A percentile compares a stretch with the other conserved stretches of the same genome.
Conservation (phyloP, 495 filamentous ascomycete species). For the Penicillium cinerascens region DNA sequence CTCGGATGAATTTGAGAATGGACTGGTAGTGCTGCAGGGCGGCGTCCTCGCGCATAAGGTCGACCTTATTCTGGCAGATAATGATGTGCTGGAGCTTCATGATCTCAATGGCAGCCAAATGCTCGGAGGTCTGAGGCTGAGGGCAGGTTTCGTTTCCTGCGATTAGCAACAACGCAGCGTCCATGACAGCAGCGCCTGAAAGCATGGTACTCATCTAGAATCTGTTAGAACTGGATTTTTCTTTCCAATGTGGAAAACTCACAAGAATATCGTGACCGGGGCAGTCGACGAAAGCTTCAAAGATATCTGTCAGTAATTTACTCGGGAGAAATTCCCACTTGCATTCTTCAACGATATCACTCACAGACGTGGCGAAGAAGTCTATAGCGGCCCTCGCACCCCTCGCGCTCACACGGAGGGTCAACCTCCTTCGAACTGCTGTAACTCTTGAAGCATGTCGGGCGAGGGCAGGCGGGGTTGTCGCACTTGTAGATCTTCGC, state of each 20-base stretch:
- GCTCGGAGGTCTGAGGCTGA: slow-evolving; percentile 98
- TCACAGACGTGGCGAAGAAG: slow-evolving; percentile 47
- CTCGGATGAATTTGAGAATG: slow-evolving; percentile 95
- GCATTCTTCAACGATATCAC: not conserved
- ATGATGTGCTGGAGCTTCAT: slow-evolving; percentile 99
- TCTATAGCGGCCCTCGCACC: slow-evolving; percentile 79
- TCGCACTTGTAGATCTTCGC: slow-evolving; percentile 99
- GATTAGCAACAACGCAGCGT: slow-evolving; percentile 92
- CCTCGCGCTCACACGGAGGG: slow-evolving; percentile 89
- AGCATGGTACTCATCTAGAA: slow-evolving; percentile 93
- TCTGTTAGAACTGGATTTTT: slow-evolving; percentile 1
- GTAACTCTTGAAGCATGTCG: slow-evolving; percentile 93
- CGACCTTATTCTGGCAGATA: slow-evolving; percentile 99
- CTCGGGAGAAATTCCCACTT: not conserved
- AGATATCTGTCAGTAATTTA: not conserved
- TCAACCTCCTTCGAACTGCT: slow-evolving; percentile 98
- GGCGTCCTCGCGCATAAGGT: slow-evolving; percentile 90
- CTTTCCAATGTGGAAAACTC: not conserved
- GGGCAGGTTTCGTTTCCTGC: slow-evolving; percentile 98
- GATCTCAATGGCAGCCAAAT: slow-evolving; percentile 97
- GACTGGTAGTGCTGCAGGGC: slow-evolving; percentile 91
- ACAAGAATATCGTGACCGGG: slow-evolving; percentile 88
- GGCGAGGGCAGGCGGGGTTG: slow-evolving; percentile 82
- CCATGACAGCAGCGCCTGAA: slow-evolving; percentile 98
- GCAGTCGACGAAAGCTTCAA: not conserved